Conservation (phyloP, 768 basidiomycete species). For the Boletales sp. region DNA sequence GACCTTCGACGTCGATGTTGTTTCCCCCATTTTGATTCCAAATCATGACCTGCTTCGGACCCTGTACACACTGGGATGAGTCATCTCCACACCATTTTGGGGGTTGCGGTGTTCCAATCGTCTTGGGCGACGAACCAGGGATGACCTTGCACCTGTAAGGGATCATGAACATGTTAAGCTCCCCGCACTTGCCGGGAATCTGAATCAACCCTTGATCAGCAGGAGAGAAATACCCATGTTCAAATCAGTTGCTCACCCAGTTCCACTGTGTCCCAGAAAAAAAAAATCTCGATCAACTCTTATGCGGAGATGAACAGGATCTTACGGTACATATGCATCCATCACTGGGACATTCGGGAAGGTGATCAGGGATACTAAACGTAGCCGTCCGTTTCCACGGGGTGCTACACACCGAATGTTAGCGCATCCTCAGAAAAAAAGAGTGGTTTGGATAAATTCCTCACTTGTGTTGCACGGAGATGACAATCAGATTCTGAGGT, state of each 20-base stretch:
- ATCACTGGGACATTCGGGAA: constrained; percentile 1
- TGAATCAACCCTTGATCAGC: background rate
- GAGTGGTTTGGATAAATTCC: too few relatives aligned
- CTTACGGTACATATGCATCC: constrained; percentile 9
- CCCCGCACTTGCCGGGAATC: constrained; percentile 7
- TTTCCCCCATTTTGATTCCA: constrained; percentile 1
- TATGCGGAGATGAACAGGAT: background rate
- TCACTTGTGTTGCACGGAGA: background rate
- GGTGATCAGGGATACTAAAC: constrained; percentile 3
- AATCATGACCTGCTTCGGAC: constrained; percentile 8
- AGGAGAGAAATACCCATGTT: background rate
- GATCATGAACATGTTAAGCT: constrained; percentile 4
- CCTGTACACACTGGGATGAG: background rate
- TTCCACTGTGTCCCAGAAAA: background rate
- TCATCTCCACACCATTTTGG: constrained; percentile 9
- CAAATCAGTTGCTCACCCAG: constrained; percentile 9
- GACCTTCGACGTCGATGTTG: constrained; percentile 5
- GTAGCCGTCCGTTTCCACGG: background rate
- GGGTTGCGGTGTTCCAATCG: background rate
- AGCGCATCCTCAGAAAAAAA: background rate
- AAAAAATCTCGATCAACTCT: background rate
- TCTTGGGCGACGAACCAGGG: background rate
- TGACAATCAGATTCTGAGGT: background rate
- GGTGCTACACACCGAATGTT: constrained; percentile 2
- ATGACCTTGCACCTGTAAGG: constrained; percentile 1